Evolutionary conservation across 129 eudicot species (phyloP), one percentile per base, ranked within the genome.

Genomic region (Chrysanthemum seticuspe): DNA sequence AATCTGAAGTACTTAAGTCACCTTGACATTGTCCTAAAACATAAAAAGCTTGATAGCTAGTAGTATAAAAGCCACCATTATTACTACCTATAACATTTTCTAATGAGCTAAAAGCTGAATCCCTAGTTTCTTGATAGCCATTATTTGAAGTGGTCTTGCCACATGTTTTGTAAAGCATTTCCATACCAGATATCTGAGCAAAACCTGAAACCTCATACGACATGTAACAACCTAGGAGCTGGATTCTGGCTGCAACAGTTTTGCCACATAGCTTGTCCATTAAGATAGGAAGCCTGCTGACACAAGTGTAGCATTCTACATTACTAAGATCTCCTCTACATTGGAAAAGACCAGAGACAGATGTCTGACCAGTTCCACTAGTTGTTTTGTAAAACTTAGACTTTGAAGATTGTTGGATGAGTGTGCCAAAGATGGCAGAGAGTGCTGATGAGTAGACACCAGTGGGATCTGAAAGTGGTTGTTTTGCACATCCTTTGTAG

Each of bases 21-120:
- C 97, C 97, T 65, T 92, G 88, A 62, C 97, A 92, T 62, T 92
- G 97, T 2, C 97, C 97, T 73, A 92, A 78, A 21, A 82, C 96
- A 78, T 76, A 92, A 50, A 92, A 80, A 16, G 74, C 36, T 63
- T 87, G 76, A 80, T 83, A 92, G 10, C 79, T 85, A 2, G 89
- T 83, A 0, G 94, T 80, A 31, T 85, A 92, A 69, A 87, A 92
- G 18, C 97, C 97, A 45, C 81, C 82, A 64, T 53, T 53, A 53
- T 63, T 78, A 56, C 82, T 67, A 9, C 71, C 77, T 2, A 89
- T 65, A 3, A 81, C 94, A 80, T 77, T 89, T 57, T 62, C 91
- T 61, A 92, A 57, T 2, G 86, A 45, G 1, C 80, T 61, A 48
- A 92, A 85, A 0, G 96, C 97, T 0, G 96, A 77, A 34, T 92